Percentiles rank a stretch among this genome's conserved stretches.
Conservation (phyloP, 176 grass and related monocot genomes). For the Ampelocalamus luodianensis region DNA sequence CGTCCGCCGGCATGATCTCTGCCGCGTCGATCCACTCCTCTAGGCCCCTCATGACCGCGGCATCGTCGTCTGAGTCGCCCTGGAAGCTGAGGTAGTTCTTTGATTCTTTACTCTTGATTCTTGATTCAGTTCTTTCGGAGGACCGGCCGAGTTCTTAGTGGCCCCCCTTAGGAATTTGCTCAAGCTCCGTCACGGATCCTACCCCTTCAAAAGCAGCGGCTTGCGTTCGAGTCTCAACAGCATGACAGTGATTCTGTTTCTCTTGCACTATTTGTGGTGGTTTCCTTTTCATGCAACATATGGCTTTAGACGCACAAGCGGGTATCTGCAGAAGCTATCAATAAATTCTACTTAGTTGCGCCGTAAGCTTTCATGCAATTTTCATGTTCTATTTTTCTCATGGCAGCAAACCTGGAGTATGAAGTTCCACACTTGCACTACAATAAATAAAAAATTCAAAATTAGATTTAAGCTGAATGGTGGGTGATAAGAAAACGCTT, state of each 20-base stretch:
- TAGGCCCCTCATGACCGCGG: slow-evolving; percentile 27
- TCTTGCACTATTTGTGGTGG: neutral
- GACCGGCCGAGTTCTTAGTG: too few species aligned
- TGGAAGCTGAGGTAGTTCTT: slow-evolving; percentile 68
- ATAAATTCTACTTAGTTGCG: neutral
- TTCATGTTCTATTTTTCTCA: neutral
- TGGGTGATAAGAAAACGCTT: neutral
- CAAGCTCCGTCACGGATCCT: neutral
- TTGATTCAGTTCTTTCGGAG: too few species aligned
- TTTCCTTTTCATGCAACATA: neutral
- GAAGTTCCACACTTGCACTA: neutral
- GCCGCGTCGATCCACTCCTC: slow-evolving; percentile 56
- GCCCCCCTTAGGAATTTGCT: too few species aligned
- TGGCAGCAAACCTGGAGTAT: neutral
- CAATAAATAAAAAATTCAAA: neutral
- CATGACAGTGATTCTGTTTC: neutral
- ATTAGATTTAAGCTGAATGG: slow-evolving; percentile 14
- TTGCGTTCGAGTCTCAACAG: neutral
- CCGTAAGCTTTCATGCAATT: neutral
- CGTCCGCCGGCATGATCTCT: slow-evolving; percentile 87
- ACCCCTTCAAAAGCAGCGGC: neutral
- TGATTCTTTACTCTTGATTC: too few species aligned
- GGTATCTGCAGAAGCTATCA: neutral
- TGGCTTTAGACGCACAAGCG: neutral
- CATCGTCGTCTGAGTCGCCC: neutral